These are phyloP conservation scores for Pythium utonaiense DNA, from an alignment of 352 stramenopile genomes.

Conservation along the genomic window DNA sequence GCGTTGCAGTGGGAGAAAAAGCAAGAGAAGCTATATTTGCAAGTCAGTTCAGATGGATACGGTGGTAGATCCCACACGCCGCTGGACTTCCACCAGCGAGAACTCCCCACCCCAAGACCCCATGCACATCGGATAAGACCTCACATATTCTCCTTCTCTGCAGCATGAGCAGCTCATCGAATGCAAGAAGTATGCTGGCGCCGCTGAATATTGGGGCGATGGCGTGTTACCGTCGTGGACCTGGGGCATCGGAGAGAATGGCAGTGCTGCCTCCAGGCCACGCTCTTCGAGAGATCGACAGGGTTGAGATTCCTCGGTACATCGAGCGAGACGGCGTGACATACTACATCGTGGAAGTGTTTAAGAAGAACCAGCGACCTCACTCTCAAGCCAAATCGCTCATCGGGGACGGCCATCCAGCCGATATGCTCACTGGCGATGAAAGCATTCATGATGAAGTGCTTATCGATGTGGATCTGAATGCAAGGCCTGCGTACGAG, in stretches of 20 bases:
- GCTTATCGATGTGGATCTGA: slow-evolving; percentile 18
- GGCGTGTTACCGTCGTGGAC: slow-evolving; percentile 7
- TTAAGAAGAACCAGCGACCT: slow-evolving; percentile 1
- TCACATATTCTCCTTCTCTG: neutral
- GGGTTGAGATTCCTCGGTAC: slow-evolving; percentile 38
- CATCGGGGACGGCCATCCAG: neutral
- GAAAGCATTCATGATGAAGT: slow-evolving; percentile 10
- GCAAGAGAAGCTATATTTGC: neutral
- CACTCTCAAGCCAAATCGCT: neutral
- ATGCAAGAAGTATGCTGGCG: neutral
- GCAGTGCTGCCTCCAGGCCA: slow-evolving; percentile 10
- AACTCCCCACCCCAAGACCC: too few species aligned
- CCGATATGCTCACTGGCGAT: neutral
- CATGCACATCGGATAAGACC: neutral
- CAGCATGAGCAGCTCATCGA: neutral
- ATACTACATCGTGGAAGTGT: slow-evolving; percentile 41
- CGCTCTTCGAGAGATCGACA: slow-evolving; percentile 26
- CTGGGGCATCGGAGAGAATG: slow-evolving; percentile 8
- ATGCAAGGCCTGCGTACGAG: slow-evolving; percentile 6
- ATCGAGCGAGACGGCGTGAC: slow-evolving; percentile 35
- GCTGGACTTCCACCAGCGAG: neutral
- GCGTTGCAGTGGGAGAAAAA: neutral
- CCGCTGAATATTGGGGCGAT: slow-evolving; percentile 6
- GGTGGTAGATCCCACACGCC: neutral
- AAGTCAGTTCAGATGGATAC: neutral